phyloP scores from a whole-genome alignment of 1,284 basidiomycete species.

The Marasmius sp. region DNA sequence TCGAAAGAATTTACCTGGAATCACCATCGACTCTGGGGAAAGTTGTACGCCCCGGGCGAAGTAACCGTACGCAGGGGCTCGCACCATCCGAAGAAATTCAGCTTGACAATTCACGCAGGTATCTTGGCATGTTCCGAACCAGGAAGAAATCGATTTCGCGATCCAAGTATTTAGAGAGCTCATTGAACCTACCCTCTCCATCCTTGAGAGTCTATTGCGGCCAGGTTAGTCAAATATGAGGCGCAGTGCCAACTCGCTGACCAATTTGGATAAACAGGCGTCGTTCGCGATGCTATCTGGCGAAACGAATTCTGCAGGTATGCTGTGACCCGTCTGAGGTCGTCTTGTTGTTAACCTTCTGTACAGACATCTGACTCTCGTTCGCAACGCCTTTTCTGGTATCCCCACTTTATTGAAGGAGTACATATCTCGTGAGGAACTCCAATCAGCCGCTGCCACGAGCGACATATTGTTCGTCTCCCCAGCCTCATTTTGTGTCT shows the following conservation, averaged over 20 bases:
- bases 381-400: slow-evolving; percentile 68
- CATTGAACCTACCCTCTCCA: slow-evolving; percentile 63
- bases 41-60: slow-evolving; percentile 59
- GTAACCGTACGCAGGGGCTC: slow-evolving; percentile 43
- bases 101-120: slow-evolving; percentile 42
- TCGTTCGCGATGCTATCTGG: slow-evolving; percentile 65
- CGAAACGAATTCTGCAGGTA: slow-evolving; percentile 88
- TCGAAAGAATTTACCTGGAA: slow-evolving; percentile 65
- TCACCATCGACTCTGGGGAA: slow-evolving; percentile 82
- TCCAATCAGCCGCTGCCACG: slow-evolving; percentile 37
- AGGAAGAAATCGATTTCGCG: slow-evolving; percentile 75
- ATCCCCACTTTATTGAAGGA: slow-evolving; percentile 65
- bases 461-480: slow-evolving; percentile 61
- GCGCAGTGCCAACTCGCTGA: not conserved
- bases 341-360: slow-evolving; percentile 1
- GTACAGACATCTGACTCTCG: slow-evolving; percentile 57
- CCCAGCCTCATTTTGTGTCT: not conserved
- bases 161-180: slow-evolving; percentile 73
- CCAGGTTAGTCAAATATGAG: slow-evolving; percentile 37
- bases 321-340: slow-evolving; percentile 16
- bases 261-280: slow-evolving; percentile 24
- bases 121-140: slow-evolving; percentile 75
- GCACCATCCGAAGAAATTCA: not conserved
- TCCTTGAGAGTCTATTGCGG: slow-evolving; percentile 62
- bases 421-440: slow-evolving; percentile 43